phyloP scores from a whole-genome alignment of 2,329 filamentous ascomycete genomes.

The Aspergillus versicolor region DNA sequence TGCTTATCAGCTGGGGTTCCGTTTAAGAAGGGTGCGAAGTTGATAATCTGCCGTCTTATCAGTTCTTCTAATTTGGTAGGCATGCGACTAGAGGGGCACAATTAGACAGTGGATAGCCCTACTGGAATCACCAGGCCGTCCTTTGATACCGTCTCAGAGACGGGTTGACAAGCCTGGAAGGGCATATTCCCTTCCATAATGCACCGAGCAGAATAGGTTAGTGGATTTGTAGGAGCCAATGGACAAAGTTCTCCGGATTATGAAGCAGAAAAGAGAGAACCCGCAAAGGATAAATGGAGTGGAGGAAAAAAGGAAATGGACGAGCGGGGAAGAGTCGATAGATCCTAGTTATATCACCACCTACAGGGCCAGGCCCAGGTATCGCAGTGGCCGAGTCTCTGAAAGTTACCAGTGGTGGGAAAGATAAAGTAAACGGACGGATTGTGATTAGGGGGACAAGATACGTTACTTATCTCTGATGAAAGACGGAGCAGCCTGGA shows the following conservation, averaged over 20 bases:
- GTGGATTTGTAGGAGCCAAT: not conserved
- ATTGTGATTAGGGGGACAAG: not conserved
- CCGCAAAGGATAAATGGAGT: not conserved
- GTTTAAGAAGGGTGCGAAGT: slow-evolving; percentile 71
- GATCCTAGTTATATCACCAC: not conserved
- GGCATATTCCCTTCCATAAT: slow-evolving; percentile 20
- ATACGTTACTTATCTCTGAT: not conserved
- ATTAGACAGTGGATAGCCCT: slow-evolving; percentile 3
- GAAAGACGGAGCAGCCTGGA: not conserved
- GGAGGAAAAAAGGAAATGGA: not conserved
- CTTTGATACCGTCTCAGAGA: slow-evolving; percentile 40
- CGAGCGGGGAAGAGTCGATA: not conserved
- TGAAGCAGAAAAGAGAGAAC: not conserved
- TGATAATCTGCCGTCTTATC: slow-evolving; percentile 60
- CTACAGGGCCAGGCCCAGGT: not conserved
- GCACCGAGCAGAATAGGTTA: not conserved
- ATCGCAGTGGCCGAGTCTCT: not conserved
- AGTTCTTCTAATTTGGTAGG: not conserved
- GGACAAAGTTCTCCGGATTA: not conserved
- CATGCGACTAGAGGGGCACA: not conserved
- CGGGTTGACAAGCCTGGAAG: slow-evolving; percentile 21
- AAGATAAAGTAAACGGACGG: not conserved
- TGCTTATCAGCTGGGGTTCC: slow-evolving; percentile 61
- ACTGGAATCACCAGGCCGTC: slow-evolving; percentile 47
- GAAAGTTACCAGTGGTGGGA: not conserved